Evolutionary conservation across 2,329 filamentous ascomycete species (phyloP).

Genomic region (Colletotrichum plurivorum): DNA sequence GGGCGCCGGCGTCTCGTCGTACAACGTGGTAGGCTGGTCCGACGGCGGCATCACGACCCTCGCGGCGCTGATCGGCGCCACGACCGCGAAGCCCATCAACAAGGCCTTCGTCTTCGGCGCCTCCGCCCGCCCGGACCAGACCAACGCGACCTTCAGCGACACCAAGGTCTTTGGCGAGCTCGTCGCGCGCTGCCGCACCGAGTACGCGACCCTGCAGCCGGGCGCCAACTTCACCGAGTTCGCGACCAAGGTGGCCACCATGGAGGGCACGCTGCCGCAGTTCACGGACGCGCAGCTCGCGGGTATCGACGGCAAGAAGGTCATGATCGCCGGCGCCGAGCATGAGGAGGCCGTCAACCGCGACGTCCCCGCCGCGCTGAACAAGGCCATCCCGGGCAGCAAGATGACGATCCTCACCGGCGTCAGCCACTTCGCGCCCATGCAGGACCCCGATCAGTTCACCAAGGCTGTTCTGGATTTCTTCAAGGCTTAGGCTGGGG

Average conservation of each 20-base stretch:
- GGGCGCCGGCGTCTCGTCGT: conserved; percentile 46
- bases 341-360: conserved; percentile 57
- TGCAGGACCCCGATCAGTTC: conserved; percentile 56
- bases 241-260: conserved; percentile 51
- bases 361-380: conserved; percentile 51
- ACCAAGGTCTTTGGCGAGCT: conserved; percentile 45
- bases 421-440: conserved; percentile 59
- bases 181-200: conserved; percentile 50
- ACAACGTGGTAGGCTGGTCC: conserved; percentile 57
- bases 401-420: conserved; percentile 51
- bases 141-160: conserved; percentile 51
- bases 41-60: conserved; percentile 57
- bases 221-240: conserved; percentile 53
- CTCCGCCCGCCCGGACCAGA: conserved; percentile 49
- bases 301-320: conserved; percentile 47
- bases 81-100: conserved; percentile 49
- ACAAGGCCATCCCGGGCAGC: conserved; percentile 54
- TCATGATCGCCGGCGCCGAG: conserved; percentile 49
- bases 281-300: conserved; percentile 48
- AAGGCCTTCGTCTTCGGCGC: conserved; percentile 58
- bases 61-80: conserved; percentile 51
- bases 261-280: conserved; percentile 54
- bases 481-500: conserved; percentile 39
- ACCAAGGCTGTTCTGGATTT: conserved; percentile 49
- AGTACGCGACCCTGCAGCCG: conserved; percentile 55